Percentiles rank a stretch among this genome's conserved stretches.
Evolutionary conservation across 1,139 yeast genomes (phyloP).

Genomic region (Suhomyces anneliseae): DNA sequence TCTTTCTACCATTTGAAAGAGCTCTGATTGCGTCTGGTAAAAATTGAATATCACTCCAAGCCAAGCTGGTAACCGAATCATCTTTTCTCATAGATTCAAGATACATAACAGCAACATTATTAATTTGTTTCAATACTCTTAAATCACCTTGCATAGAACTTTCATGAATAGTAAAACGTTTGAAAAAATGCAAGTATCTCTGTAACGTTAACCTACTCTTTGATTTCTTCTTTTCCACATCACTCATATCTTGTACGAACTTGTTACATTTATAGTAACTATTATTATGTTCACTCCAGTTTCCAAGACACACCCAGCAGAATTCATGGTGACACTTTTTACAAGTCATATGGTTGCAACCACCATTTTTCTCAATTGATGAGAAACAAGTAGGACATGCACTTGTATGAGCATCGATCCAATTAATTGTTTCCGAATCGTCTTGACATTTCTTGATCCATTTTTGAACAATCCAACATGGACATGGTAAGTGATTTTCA

Average conservation of each 20-base stretch:
- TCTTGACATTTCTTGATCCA: constrained; percentile 85
- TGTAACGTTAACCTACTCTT: constrained; percentile 48
- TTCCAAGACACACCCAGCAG: constrained; percentile 89
- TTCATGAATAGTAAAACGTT: constrained; percentile 75
- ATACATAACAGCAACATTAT: constrained; percentile 57
- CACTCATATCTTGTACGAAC: constrained; percentile 35
- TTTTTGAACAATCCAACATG: constrained; percentile 63
- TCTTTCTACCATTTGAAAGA: constrained; percentile 67
- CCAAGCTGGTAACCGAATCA: constrained; percentile 38
- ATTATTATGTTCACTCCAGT: constrained; percentile 74
- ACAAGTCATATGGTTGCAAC: constrained; percentile 96
- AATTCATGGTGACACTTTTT: constrained; percentile 74
- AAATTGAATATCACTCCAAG: constrained; percentile 92
- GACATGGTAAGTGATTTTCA: constrained; percentile 82
- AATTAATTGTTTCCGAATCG: constrained; percentile 85
- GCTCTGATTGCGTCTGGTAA: constrained; percentile 69
- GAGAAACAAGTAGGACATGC: constrained; percentile 71
- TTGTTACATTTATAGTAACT: constrained; percentile 68
- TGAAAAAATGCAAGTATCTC: constrained; percentile 75
- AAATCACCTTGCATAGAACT: constrained; percentile 75
- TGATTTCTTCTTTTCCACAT: constrained; percentile 30
- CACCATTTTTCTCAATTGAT: constrained; percentile 78
- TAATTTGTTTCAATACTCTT: constrained; percentile 60
- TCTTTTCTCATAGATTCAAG: constrained; percentile 47
- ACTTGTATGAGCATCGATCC: constrained; percentile 89